Evolutionary conservation across 305 asterid species (phyloP).

Genomic region (Fraxinus floribunda): DNA sequence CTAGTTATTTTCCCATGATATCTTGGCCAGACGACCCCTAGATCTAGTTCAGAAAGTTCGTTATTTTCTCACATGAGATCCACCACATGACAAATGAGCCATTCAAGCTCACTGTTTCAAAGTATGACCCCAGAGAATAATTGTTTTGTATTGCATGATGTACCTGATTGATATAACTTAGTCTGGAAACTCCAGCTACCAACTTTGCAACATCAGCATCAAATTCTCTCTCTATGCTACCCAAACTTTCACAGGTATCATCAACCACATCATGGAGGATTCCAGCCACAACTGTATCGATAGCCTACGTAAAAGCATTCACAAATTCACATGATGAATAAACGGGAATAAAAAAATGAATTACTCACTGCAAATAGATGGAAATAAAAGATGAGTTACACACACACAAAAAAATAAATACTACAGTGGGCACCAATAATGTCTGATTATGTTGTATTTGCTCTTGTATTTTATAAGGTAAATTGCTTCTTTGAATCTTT

Average conservation of each 20-base stretch:
- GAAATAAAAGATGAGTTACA: neutral
- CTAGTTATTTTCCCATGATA: conserved; percentile 16
- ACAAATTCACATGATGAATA: conserved; percentile 17
- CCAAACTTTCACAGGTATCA: conserved; percentile 73
- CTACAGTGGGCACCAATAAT: neutral
- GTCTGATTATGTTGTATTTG: conserved; percentile 11
- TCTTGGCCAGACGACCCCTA: conserved; percentile 9
- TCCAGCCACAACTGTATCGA: conserved; percentile 89
- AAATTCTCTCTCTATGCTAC: conserved; percentile 71
- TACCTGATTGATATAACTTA: conserved; percentile 95
- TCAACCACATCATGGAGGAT: conserved; percentile 92
- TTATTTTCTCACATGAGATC: neutral
- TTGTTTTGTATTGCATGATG: conserved; percentile 6
- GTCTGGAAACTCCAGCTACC: conserved; percentile 93
- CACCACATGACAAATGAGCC: neutral
- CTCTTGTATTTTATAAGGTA: neutral
- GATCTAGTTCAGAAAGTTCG: conserved; percentile 7
- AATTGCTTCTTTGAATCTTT: conserved; percentile 2
- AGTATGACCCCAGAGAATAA: neutral
- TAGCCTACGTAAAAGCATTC: conserved; percentile 49
- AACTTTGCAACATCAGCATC: conserved; percentile 76
- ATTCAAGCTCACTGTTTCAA: neutral
- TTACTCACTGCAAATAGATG: neutral
- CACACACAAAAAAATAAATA: neutral
- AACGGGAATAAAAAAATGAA: conserved; percentile 5